Evolutionary conservation across 23 red algal species (phyloP), one percentile per base, ranked within the genome.

Genomic region (Porphyridium purpureum): DNA sequence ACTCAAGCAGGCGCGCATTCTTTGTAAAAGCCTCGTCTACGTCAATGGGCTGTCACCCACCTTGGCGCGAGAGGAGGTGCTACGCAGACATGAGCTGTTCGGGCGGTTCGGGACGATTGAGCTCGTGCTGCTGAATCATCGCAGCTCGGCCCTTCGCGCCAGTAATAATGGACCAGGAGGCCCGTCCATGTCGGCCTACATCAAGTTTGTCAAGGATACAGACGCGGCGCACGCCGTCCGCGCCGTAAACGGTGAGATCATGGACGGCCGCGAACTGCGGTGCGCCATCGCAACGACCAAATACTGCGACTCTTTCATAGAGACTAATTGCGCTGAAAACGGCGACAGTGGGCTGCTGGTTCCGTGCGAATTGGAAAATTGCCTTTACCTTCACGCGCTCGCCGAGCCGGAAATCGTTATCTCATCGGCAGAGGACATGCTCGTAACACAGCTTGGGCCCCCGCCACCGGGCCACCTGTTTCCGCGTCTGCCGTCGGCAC

Each of bases 281-380:
- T 63, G 57, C 50, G 55, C 70, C 25, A 68, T 81, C n/a, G 90
- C 78, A 0, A 86, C 79, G 14, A 83, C 79, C 0, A 83, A 83
- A 46, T 98, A 98, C 46, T 98, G 90, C 64, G 81, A 98, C 57
- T 50, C 69, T n/a, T 81, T 98, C 49, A 68, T 86, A 4, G 61
- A 59, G 27, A 70, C 48, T 60, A 62, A 23, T 35, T 5, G 11
- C 11, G 11, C 34, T 11, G 34, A 38, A 38, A 11, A 38, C 34
- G 34, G 11, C 34, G 34, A 60, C 25, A 11, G 15, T 26, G 15
- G 7, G 3, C 56, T 0, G 8, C 0, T 11, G 1, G 2, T 8
- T 38, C 11, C 1, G 2, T 11, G 9, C 31, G 34, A 52, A 49
- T 57, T 27, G 2, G 21, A 49, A 49, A 29, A 69, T 49, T 98